Base-by-base conservation (phyloP, 73 alveolate species). In the Paramecium sonneborni region DNA sequence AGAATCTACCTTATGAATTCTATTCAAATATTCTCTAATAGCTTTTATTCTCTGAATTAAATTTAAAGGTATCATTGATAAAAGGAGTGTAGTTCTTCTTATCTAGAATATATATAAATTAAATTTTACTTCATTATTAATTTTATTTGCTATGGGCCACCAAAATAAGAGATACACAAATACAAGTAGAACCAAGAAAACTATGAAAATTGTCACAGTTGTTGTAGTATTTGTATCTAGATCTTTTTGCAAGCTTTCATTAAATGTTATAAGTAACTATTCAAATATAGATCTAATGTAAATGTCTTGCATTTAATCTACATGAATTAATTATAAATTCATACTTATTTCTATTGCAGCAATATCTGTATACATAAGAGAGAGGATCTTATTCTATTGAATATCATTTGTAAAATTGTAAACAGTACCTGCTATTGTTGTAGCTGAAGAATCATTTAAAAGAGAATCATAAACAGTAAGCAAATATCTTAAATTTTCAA, bases 311-410 rank as follows among this genome's bases (percentile, higher is more conserved):
- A 88, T 69, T 21, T 56, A 34, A 52, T 88, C 94, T 88, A 86
- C 10, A 35, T 34, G 24, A 85, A 18, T 43, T 11, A 88, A 10
- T n/a, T 26, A 10, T 5, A 4, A 15, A 23, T 14, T 32, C 12
- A 39, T 88, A 88, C 94, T 88, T 43, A 88, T 43, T 70, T 88
- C 94, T 15, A 24, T 26, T 8, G 94, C 94, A 24, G 94, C 18
- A 15, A 62, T 62, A 12, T 44, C 76, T n/a, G 94, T 69, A 10
- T 28, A 58, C 23, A 88, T 88, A 43, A 69, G 44, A 2, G 94
- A 76, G 8, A 70, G 18, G n/a, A 76, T 88, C 48, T 44, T 39
- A 26, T 88, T 88, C 38, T 24, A 0, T 12, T 44, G 8, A 18
- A 28, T 35, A 41, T 48, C 41, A 24, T 23, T 30, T 28, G 94